Conservation (phyloP, 139 green algal species). For the Micractinium sp. region DNA sequence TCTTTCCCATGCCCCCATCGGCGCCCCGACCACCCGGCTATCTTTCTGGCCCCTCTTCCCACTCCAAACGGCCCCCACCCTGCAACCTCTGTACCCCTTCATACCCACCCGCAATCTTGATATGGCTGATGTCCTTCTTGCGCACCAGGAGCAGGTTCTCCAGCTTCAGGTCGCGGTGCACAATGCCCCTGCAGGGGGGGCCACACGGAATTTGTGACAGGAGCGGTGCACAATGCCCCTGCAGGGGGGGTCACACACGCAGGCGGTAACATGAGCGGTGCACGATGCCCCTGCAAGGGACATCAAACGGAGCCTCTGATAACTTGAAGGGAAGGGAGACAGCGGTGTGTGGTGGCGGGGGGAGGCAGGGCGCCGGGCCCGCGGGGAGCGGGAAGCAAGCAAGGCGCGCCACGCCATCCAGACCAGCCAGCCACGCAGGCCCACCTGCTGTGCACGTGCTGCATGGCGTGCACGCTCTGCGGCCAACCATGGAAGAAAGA, state of each 20-base stretch:
- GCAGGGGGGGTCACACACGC: too few species aligned
- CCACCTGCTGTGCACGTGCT: background rate
- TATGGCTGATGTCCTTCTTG: constrained; percentile 70
- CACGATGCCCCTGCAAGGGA: background rate
- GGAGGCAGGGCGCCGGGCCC: too few species aligned
- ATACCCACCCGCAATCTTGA: constrained; percentile 62
- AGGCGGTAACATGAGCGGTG: too few species aligned
- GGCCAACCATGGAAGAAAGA: background rate
- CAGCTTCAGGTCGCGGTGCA: constrained; percentile 93
- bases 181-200: constrained; percentile 62
- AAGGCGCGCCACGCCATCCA: background rate
- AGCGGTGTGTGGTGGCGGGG: too few species aligned
- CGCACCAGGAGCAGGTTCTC: constrained; percentile 91
- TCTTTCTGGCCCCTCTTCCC: background rate
- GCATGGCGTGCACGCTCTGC: background rate
- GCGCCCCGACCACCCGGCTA: background rate
- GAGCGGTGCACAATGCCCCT: background rate
- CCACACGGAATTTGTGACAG: too few species aligned
- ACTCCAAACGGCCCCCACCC: too few species aligned
- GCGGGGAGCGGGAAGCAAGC: too few species aligned
- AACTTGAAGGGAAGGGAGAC: too few species aligned
- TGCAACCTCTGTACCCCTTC: too few species aligned
- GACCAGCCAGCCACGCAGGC: too few species aligned
- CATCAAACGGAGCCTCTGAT: too few species aligned
- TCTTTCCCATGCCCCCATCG: too few species aligned